phyloP scores from a whole-genome alignment of 192 early-diverging fungal genomes.

The Podila horticola region DNA sequence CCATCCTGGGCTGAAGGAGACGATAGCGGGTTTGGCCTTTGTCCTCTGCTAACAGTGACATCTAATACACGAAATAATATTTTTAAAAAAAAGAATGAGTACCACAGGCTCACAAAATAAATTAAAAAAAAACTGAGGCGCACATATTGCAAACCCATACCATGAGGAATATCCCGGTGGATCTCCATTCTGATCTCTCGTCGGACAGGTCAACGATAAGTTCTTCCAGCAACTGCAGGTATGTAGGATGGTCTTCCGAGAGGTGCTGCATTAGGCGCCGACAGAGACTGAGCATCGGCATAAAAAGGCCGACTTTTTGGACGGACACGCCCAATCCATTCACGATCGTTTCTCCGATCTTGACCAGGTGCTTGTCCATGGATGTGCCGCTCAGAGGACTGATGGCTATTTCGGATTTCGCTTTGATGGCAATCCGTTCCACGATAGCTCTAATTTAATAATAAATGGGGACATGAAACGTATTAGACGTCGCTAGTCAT shows the following conservation, averaged over 20 bases:
- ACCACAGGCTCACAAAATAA: too few relatives aligned
- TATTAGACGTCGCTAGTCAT: neutral
- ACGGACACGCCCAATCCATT: neutral
- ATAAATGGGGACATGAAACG: neutral
- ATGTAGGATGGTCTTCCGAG: conserved; percentile 31
- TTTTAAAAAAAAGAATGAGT: neutral
- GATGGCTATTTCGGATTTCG: neutral
- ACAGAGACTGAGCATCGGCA: conserved; percentile 7
- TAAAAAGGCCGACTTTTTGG: neutral
- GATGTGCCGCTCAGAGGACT: conserved; percentile 13
- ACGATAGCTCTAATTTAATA: conserved; percentile 10
- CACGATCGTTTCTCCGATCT: conserved; percentile 12
- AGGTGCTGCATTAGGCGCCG: conserved; percentile 21
- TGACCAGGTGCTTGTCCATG: conserved; percentile 11
- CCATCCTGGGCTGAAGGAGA: conserved; percentile 21
- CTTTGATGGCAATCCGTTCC: conserved; percentile 13
- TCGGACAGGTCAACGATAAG: conserved; percentile 28
- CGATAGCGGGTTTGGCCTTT: conserved; percentile 10
- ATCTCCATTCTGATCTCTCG: neutral
- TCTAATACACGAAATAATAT: too few relatives aligned
- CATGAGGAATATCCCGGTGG: conserved; percentile 7
- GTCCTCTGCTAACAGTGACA: conserved; percentile 25
- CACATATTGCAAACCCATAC: neutral
- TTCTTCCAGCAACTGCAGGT: conserved; percentile 10
- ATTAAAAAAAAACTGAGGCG: too few relatives aligned